Evolutionary conservation across 306 rosid species (phyloP).

Genomic region (Mucuna pruriens): DNA sequence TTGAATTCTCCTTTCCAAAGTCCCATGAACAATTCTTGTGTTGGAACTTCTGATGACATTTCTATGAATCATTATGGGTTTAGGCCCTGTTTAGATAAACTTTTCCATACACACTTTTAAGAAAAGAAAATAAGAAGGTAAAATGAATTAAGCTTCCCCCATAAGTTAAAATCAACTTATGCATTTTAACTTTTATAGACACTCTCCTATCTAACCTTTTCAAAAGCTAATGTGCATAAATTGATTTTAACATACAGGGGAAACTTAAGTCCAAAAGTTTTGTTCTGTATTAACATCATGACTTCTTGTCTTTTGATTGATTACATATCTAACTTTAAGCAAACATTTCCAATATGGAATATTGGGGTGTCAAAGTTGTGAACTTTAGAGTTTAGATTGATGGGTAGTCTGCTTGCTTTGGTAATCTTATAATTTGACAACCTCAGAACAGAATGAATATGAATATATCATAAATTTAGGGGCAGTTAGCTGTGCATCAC

Average conservation of each 20-base stretch:
- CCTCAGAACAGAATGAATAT: not conserved
- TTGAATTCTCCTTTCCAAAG: conserved; percentile 16
- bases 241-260: not conserved
- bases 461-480: not conserved
- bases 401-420: not conserved
- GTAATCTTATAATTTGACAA: not conserved
- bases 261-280: not conserved
- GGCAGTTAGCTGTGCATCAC: not conserved
- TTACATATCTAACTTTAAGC: not conserved
- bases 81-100: not conserved
- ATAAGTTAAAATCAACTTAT: not conserved
- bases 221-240: not conserved
- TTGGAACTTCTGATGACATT: not conserved
- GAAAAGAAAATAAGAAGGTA: not conserved
- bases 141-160: not conserved
- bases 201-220: not conserved
- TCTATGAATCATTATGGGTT: conserved; percentile 9
- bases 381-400: not conserved
- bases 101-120: not conserved
- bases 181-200: not conserved
- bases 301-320: not conserved
- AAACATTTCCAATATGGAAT: not conserved
- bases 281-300: not conserved
- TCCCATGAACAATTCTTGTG: not conserved
- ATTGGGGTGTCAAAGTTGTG: not conserved